Percentiles rank a stretch among this genome's conserved stretches.
Conservation (phyloP, 176 grass and related monocot genomes). For the Hordeum marinum region DNA sequence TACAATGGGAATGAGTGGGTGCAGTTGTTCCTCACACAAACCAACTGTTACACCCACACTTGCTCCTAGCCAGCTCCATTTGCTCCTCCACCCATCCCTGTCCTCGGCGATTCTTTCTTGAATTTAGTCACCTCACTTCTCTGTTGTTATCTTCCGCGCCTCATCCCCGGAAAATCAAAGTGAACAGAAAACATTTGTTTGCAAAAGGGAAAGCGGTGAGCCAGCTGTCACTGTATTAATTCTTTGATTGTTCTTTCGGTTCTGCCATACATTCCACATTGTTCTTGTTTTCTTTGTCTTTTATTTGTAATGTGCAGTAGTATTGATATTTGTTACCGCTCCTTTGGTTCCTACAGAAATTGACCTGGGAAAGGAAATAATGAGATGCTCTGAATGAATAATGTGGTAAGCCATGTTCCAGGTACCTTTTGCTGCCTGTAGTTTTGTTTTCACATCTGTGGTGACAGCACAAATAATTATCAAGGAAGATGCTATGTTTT, state of each 20-base stretch:
- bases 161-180: background rate
- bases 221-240: background rate
- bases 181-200: background rate
- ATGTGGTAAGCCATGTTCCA: constrained; percentile 17
- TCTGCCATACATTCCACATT: background rate
- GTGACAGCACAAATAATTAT: background rate
- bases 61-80: background rate
- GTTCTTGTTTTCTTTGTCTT: background rate
- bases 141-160: background rate
- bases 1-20: constrained; percentile 18
- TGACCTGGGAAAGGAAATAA: background rate
- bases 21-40: constrained; percentile 7
- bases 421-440: background rate
- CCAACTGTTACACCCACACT: background rate
- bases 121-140: background rate
- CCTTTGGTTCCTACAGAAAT: background rate
- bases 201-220: constrained; percentile 6
- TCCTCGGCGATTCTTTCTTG: background rate
- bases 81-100: background rate
- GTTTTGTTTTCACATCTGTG: background rate
- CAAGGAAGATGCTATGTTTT: background rate
- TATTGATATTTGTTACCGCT: background rate
- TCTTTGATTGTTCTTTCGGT: background rate
- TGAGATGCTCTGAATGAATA: background rate
- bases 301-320: background rate